phyloP scores from a whole-genome alignment of 495 filamentous ascomycete genomes.

The Cercophora newfieldiana region DNA sequence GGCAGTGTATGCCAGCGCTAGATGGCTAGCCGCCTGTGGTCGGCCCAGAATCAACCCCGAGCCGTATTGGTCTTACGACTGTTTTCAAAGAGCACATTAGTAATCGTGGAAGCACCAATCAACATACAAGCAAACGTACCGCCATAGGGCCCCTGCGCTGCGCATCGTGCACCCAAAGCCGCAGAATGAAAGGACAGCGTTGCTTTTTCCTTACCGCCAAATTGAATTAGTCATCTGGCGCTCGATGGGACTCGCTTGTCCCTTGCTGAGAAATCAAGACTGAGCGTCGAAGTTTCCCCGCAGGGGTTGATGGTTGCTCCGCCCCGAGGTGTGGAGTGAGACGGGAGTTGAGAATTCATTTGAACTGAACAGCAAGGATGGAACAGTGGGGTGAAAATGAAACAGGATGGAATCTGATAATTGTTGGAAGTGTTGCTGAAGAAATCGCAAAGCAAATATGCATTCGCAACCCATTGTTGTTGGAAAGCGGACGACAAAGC shows the following conservation, averaged over 20 bases:
- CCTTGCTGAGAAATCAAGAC: conserved; percentile 9
- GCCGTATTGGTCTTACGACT: not conserved
- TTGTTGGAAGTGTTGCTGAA: not conserved
- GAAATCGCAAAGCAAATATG: not conserved
- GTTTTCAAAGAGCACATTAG: not conserved
- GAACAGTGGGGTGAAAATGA: not conserved
- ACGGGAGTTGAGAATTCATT: not conserved
- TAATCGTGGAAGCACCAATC: not conserved
- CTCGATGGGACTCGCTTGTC: not conserved
- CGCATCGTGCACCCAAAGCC: not conserved
- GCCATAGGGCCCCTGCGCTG: not conserved
- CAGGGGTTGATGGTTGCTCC: not conserved
- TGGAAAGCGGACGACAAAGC: not conserved
- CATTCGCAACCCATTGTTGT: not conserved
- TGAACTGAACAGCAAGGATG: not conserved
- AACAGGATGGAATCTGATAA: not conserved
- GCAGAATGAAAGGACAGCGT: not conserved
- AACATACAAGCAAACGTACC: too few relatives aligned
- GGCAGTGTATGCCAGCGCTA: not conserved
- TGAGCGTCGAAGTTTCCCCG: not conserved
- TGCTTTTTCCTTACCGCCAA: not conserved
- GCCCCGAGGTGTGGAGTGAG: not conserved
- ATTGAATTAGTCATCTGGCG: not conserved
- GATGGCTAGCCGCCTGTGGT: not conserved
- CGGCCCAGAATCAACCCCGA: not conserved